These are phyloP conservation scores for Solanum gracilifrons DNA, from an alignment of 257 asterid genomes.

Conservation along the genomic window DNA sequence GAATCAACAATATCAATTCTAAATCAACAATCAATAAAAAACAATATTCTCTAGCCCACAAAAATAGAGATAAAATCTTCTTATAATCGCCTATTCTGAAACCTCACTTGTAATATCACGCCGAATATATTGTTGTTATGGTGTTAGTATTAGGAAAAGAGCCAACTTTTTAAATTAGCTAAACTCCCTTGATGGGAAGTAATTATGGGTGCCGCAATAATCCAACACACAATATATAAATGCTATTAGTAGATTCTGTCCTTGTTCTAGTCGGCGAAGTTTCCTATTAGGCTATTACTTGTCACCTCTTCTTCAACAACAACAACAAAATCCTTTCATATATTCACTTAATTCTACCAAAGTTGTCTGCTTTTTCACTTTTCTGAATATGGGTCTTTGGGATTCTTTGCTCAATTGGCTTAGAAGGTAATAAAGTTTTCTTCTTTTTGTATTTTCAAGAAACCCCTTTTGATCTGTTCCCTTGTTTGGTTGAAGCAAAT, in stretches of 20 bases:
- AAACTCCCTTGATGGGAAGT: neutral
- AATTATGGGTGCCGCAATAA: neutral
- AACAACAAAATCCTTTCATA: neutral
- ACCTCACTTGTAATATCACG: fast-evolving
- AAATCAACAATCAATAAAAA: fast-evolving
- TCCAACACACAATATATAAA: neutral
- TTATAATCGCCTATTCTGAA: too few relatives aligned
- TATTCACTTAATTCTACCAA: neutral
- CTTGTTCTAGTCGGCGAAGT: slow-evolving; percentile 7
- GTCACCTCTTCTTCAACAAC: neutral
- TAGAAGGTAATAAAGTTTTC: slow-evolving; percentile 37
- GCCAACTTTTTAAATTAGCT: neutral
- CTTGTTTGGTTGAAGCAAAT: neutral
- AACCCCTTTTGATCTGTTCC: neutral
- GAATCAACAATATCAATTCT: neutral
- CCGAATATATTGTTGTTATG: fast-evolving
- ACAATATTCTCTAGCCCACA: neutral
- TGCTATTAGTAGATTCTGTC: neutral
- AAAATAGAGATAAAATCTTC: neutral
- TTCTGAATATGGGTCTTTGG: slow-evolving; percentile 59
- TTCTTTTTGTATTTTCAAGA: neutral
- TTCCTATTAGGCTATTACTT: neutral
- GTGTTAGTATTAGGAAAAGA: neutral
- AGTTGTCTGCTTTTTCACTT: neutral
- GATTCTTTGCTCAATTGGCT: slow-evolving; percentile 80